Base-by-base conservation (phyloP, 2,329 filamentous ascomycete species). In the Fusarium sp. region DNA sequence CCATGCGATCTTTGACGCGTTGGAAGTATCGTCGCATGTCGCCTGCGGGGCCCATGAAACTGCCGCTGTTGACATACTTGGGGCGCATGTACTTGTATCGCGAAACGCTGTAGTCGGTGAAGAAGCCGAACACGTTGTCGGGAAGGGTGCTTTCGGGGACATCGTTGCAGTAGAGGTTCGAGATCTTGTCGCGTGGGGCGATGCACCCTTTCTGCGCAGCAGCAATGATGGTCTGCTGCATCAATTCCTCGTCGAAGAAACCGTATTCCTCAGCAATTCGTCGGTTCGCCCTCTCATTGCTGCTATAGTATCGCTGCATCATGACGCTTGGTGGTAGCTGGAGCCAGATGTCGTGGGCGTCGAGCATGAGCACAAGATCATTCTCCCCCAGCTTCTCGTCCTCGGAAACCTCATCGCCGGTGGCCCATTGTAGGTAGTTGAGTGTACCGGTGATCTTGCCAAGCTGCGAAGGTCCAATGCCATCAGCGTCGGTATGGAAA, bases 261-360 rank as follows among this genome's bases (percentile, higher is more conserved):
- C 65, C 67, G 11, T 71, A 58, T n/a, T 70, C 63, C 18, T 65
- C 27, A 3, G 48, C 52, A 11, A 74, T 58, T 14, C 66, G 61
- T 27, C 58, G 45, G 45, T 74, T 74, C 13, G 71, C 72, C 35
- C 51, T 45, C 15, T 68, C 51, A 61, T 74, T 74, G 25, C 43
- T 59, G 20, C 50, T 62, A 23, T 62, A 72, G 27, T 74, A 76
- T 50, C 75, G 75, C 15, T 73, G 49, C 18, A 76, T 52, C 27
- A 76, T 65, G 4, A 76, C 70, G n/a, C 66, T 71, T 1, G 74
- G 73, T 2, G 75, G 75, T 1, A 76, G 58, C 47, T 76, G 75
- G 14, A 76, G 57, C 75, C 75, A 76, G n/a, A 76, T 59, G 35
- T 76, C 75, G 42, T 75, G 73, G n/a, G 74, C 75, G 39, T 76